A percentile compares a stretch with the other conserved stretches of the same genome.
Evolutionary conservation across 257 asterid species (phyloP).

Genomic region (Solanum etuberosum): DNA sequence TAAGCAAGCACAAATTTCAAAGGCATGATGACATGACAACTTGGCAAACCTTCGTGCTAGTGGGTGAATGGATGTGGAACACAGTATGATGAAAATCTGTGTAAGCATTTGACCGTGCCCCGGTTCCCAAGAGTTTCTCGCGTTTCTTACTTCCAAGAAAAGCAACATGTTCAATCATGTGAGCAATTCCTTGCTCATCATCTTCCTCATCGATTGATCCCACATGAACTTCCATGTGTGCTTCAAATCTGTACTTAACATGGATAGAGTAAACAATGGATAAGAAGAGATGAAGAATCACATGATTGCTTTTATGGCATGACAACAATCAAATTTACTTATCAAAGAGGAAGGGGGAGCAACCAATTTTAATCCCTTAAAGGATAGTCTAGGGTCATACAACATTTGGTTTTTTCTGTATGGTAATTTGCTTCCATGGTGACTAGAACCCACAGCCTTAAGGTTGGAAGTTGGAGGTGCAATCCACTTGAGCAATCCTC

Average conservation of each 20-base stretch:
- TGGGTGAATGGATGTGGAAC: slow-evolving; percentile 97
- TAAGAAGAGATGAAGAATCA: background rate
- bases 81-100: slow-evolving; percentile 99
- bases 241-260: slow-evolving; percentile 68
- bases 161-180: slow-evolving; percentile 99
- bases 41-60: slow-evolving; percentile 62
- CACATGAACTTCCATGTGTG: slow-evolving; percentile 98
- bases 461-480: background rate
- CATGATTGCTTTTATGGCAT: background rate
- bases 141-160: slow-evolving; percentile 99
- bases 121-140: slow-evolving; percentile 98
- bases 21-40: background rate
- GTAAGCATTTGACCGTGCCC: slow-evolving; percentile 97
- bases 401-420: background rate
- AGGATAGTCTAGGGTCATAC: background rate
- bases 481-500: background rate
- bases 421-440: background rate
- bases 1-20: background rate
- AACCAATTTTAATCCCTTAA: background rate
- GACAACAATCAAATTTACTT: background rate
- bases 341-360: background rate
- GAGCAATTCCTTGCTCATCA: slow-evolving; percentile 99
- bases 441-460: background rate
- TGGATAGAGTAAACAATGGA: slow-evolving; percentile 1
- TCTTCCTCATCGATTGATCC: slow-evolving; percentile 99